Conservation (phyloP, 2,329 filamentous ascomycete species). For the Fusarium burgessii region DNA sequence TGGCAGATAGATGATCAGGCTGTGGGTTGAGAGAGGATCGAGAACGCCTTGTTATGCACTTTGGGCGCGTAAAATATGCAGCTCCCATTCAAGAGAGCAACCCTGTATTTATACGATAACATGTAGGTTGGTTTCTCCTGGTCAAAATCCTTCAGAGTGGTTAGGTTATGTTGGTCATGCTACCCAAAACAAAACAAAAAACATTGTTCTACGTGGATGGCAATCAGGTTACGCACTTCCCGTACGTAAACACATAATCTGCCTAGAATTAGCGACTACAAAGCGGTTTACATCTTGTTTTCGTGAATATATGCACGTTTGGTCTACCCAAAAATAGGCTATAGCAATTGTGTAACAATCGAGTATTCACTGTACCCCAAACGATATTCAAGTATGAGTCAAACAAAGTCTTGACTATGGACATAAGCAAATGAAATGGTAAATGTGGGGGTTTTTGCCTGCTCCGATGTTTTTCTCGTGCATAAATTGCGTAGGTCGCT, state of each 20-base stretch:
- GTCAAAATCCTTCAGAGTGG: background rate
- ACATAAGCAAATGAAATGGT: background rate
- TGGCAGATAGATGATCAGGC: conserved; percentile 3
- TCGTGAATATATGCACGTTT: conserved; percentile 8
- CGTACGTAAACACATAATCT: background rate
- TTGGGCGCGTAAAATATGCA: background rate
- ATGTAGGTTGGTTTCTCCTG: background rate
- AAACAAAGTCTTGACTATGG: background rate
- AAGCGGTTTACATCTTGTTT: conserved; percentile 5
- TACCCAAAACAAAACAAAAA: conserved; percentile 14
- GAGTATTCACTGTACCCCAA: background rate
- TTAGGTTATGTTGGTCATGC: conserved; percentile 15
- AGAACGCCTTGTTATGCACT: conserved; percentile 12
- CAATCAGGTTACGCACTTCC: background rate
- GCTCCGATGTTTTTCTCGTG: background rate
- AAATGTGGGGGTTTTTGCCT: background rate
- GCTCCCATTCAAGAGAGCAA: background rate
- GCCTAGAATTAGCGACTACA: background rate
- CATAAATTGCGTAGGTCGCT: conserved; percentile 10
- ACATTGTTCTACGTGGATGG: background rate
- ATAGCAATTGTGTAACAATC: conserved; percentile 4
- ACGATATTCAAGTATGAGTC: conserved; percentile 7
- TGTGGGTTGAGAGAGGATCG: background rate
- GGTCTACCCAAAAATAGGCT: background rate
- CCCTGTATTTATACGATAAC: conserved; percentile 21